Evolutionary conservation across 495 filamentous ascomycete species (phyloP), one percentile per base, ranked within the genome.

Genomic region (Penicillium waksmanii): DNA sequence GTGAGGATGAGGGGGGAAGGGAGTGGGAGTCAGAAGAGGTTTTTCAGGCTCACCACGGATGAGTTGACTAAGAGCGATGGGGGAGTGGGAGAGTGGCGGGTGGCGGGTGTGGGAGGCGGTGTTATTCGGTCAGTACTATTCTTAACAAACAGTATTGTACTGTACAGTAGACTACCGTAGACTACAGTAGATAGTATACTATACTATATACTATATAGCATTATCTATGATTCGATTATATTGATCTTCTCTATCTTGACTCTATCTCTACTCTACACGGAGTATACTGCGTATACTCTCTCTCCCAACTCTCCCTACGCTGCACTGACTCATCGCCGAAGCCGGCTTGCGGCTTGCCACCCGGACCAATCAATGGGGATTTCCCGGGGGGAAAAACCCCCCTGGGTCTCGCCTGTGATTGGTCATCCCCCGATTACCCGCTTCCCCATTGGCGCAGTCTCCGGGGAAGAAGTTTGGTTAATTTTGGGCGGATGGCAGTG

Each of bases 21-120:
- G 23, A 21, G 44, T 9, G 17, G 7, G 43, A 21, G 50, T 55
- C 34, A 61, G 53, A 51, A 50, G 56, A 60, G 57, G 54, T 40
- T 55, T 18, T 51, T n/a, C 33, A 31, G 6, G 27, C 8, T 31
- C 27, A 9, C 27, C 27, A 31, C 27, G 27, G 27, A 23, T 23
- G 23, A 9, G 27, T 31, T 55, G 56, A 59, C 51, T 58, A 65
- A 67, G 65, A 58, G 55, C 27, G 27, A 31, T 6, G 27, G 8
- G 8, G 8, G 27, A 5, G 27, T 0, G 27, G 4, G 27, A 3
- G 27, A 31, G 67, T 69, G 67, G 67, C 67, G 59, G 66, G 69
- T 71, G 69, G 70, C 63, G 66, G 70, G 61, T 55, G 61, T 52
- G 46, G 47, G 55, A 36, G 52, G 61, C 55, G 59, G 36, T 38